Evolutionary conservation across 2,329 filamentous ascomycete genomes (phyloP).

Genomic region (Aspergillus udagawae): DNA sequence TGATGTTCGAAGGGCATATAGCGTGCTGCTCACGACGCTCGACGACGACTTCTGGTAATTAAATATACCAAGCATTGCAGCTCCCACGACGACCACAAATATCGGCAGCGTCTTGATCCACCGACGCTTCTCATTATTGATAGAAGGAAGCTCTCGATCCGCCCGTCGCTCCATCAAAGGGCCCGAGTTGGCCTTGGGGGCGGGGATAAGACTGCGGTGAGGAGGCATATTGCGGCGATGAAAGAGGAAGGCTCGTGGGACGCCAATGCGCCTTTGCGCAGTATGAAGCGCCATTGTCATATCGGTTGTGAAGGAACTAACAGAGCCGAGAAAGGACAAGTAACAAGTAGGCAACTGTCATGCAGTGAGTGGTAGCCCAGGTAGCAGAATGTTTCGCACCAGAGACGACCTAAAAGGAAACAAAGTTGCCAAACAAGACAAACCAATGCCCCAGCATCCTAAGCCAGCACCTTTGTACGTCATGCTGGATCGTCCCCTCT

Average conservation of each 20-base stretch:
- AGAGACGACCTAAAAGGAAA: slow-evolving; percentile 12
- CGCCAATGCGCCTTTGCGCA: slow-evolving; percentile 16
- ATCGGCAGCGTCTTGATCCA: slow-evolving; percentile 75
- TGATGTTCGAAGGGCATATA: slow-evolving; percentile 87
- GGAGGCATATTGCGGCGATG: slow-evolving; percentile 11
- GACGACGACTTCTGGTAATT: slow-evolving; percentile 98
- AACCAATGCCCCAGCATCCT: slow-evolving; percentile 10
- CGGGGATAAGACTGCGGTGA: slow-evolving; percentile 47
- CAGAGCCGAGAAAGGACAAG: slow-evolving; percentile 3
- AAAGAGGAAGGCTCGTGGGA: slow-evolving; percentile 10
- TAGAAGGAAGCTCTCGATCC: slow-evolving; percentile 50
- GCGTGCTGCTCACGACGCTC: slow-evolving; percentile 76
- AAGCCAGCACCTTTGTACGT: neutral
- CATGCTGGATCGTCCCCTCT: neutral
- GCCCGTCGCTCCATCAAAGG: slow-evolving; percentile 50
- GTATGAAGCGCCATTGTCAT: slow-evolving; percentile 15
- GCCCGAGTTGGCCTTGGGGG: slow-evolving; percentile 48
- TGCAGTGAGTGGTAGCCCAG: neutral
- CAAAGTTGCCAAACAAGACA: slow-evolving; percentile 25
- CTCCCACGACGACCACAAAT: slow-evolving; percentile 68
- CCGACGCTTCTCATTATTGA: slow-evolving; percentile 45
- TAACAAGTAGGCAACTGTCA: neutral
- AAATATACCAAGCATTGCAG: slow-evolving; percentile 82
- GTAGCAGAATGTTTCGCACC: neutral
- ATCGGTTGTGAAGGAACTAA: neutral